Conservation (phyloP, 2,329 filamentous ascomycete genomes). For the Aplosporella prunicola region DNA sequence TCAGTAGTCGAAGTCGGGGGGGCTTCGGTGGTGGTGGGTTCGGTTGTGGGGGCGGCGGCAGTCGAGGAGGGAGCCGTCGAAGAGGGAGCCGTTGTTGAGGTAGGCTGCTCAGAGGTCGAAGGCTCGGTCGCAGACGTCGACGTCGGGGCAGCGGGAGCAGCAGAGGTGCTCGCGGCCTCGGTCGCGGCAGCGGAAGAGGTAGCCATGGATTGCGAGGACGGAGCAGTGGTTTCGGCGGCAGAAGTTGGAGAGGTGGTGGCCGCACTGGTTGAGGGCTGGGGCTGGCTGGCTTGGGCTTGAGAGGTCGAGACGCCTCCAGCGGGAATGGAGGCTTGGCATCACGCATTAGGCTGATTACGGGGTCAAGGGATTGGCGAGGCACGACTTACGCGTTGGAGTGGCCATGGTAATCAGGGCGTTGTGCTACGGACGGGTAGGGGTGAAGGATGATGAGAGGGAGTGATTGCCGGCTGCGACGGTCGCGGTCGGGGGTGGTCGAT, state of each 20-base stretch:
- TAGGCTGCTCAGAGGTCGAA: neutral
- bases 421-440: neutral
- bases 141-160: neutral
- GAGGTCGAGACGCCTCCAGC: neutral
- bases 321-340: neutral
- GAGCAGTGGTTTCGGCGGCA: neutral
- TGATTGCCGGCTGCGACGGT: neutral
- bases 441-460: neutral
- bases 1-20: neutral
- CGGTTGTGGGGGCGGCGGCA: conserved; percentile 1
- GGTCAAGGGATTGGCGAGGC: no score
- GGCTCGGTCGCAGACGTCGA: neutral
- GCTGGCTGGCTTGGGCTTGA: neutral
- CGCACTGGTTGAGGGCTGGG: conserved; percentile 1
- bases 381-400: conserved; percentile 8
- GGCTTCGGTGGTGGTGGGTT: conserved; percentile 1
- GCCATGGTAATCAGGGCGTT: conserved; percentile 3
- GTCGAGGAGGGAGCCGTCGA: conserved; percentile 3
- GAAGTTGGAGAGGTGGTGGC: conserved; percentile 3
- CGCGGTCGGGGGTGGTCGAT: neutral
- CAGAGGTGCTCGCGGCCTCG: neutral
- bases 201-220: conserved; percentile 5
- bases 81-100: conserved; percentile 6
- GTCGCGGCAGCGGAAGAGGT: neutral
- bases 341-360: no score